Evolutionary conservation across 2,329 filamentous ascomycete genomes (phyloP).

Genomic region (Triangularia verruculosa): DNA sequence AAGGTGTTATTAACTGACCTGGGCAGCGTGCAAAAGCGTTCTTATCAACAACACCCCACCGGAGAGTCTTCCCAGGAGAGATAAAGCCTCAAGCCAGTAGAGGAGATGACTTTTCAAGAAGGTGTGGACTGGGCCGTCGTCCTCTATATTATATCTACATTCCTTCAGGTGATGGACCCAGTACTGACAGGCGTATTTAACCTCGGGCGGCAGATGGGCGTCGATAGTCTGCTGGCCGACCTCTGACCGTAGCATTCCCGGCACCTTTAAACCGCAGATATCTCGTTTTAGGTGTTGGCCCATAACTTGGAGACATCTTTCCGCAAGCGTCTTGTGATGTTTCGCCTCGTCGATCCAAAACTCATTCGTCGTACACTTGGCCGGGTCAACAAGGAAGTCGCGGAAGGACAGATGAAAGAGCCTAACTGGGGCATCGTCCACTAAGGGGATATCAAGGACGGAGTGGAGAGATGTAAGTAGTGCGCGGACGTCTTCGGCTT

Average conservation of each 20-base stretch:
- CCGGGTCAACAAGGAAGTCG: conserved; percentile 36
- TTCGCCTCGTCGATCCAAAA: conserved; percentile 38
- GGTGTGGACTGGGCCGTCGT: conserved; percentile 2
- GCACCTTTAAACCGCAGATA: conserved; percentile 34
- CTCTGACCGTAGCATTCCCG: conserved; percentile 26
- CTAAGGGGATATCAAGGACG: conserved; percentile 32
- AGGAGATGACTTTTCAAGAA: conserved; percentile 14
- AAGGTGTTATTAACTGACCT: conserved; percentile 7
- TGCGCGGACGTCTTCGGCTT: conserved; percentile 17
- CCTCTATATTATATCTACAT: background rate
- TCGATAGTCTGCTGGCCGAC: conserved; percentile 27
- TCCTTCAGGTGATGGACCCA: conserved; percentile 12
- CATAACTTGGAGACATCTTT: conserved; percentile 37
- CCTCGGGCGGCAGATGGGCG: conserved; percentile 28
- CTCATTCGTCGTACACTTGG: conserved; percentile 25
- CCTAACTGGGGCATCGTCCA: conserved; percentile 26
- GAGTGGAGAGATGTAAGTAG: conserved; percentile 34
- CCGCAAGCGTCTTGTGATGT: conserved; percentile 33
- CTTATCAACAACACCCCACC: conserved; percentile 7
- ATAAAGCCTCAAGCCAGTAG: conserved; percentile 17
- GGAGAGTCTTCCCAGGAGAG: conserved; percentile 12
- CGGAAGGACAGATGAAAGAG: conserved; percentile 38
- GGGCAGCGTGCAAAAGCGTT: conserved; percentile 3
- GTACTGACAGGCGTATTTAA: conserved; percentile 38
- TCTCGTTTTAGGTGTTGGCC: conserved; percentile 31